These are phyloP conservation scores for Aspergillus awamori DNA, from an alignment of 2,329 filamentous ascomycete species.

Conservation along the genomic window DNA sequence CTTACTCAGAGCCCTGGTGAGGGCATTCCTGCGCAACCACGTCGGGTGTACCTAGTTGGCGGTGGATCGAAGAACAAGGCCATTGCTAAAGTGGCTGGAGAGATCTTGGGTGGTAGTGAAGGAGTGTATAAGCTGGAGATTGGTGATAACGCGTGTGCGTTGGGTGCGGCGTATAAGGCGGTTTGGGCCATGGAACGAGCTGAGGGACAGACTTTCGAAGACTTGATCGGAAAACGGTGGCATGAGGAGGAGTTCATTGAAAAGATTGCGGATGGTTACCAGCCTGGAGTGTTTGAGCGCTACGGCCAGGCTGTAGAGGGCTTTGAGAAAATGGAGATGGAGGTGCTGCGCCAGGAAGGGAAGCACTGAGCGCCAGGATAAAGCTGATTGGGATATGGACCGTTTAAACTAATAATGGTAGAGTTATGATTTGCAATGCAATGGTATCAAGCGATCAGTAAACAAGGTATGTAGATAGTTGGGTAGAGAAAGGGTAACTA, in stretches of 20 bases:
- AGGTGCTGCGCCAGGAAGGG: slow-evolving; percentile 56
- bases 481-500: background rate
- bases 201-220: slow-evolving; percentile 76
- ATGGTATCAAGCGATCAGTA: background rate
- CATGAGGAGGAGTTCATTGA: slow-evolving; percentile 79
- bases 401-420: background rate
- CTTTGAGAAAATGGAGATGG: slow-evolving; percentile 74
- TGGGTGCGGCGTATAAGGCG: slow-evolving; percentile 94
- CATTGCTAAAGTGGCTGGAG: slow-evolving; percentile 80
- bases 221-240: slow-evolving; percentile 82
- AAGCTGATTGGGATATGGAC: background rate
- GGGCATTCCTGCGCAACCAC: slow-evolving; percentile 76
- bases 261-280: slow-evolving; percentile 81
- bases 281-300: slow-evolving; percentile 69
- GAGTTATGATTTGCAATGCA: background rate
- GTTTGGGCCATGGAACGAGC: slow-evolving; percentile 82
- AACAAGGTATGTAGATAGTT: too few relatives aligned
- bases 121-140: slow-evolving; percentile 94
- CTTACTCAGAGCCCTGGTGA: slow-evolving; percentile 65
- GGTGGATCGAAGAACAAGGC: slow-evolving; percentile 88
- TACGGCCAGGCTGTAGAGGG: slow-evolving; percentile 78
- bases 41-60: slow-evolving; percentile 90
- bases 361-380: background rate
- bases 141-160: slow-evolving; percentile 89
- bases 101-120: slow-evolving; percentile 85